Percentiles rank a stretch among this genome's conserved stretches.
Conservation (phyloP, 768 basidiomycete species). For the Cystobasidium onofrii region DNA sequence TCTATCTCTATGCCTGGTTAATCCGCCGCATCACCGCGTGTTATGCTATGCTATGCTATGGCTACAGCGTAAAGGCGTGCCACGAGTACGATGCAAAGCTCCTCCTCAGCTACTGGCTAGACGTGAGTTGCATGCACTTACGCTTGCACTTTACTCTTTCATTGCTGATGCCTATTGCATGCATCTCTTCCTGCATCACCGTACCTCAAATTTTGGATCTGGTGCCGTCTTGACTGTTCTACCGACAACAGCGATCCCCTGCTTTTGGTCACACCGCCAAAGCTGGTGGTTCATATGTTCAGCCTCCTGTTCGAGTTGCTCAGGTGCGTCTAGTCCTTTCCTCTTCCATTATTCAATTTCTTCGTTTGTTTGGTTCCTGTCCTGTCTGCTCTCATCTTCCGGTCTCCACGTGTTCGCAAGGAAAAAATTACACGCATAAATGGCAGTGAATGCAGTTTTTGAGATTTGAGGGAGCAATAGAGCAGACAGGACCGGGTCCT, state of each 20-base stretch:
- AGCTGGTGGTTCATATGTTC: constrained; percentile 41
- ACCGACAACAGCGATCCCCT: constrained; percentile 57
- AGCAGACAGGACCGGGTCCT: too few species aligned
- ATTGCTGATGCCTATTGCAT: too few species aligned
- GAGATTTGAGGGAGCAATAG: too few species aligned
- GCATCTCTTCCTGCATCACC: not conserved
- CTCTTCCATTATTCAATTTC: not conserved
- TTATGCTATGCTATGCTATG: not conserved
- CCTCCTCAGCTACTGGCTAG: constrained; percentile 92
- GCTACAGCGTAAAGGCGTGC: not conserved
- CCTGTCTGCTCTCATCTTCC: not conserved
- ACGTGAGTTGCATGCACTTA: constrained; percentile 41
- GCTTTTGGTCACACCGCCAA: constrained; percentile 56
- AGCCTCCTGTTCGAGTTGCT: constrained; percentile 30
- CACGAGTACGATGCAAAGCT: constrained; percentile 96
- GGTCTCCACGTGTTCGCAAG: not conserved
- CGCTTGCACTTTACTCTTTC: not conserved
- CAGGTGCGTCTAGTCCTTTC: constrained; percentile 8
- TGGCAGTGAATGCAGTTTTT: too few species aligned
- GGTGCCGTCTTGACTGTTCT: not conserved
- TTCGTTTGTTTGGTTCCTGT: not conserved
- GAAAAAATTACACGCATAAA: too few species aligned
- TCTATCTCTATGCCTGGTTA: too few species aligned
- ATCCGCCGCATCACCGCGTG: too few species aligned
- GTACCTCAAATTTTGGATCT: not conserved